These are phyloP conservation scores for Psilocybe tampanensis DNA, from an alignment of 768 basidiomycete species.

Conservation along the genomic window DNA sequence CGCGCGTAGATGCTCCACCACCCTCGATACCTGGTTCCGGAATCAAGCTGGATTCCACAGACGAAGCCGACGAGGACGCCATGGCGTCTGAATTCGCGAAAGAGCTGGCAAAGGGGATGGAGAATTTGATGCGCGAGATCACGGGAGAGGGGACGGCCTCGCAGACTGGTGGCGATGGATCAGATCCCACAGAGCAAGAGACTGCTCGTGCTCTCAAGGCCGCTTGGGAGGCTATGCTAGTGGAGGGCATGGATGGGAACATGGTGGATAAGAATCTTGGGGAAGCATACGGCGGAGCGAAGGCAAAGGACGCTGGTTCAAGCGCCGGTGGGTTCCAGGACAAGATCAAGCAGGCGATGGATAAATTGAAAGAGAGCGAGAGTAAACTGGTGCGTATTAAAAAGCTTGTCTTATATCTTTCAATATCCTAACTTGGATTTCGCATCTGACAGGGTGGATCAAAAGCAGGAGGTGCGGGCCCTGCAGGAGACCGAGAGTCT, in stretches of 20 bases:
- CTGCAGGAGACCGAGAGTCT: conserved; percentile 31
- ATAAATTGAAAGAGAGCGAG: conserved; percentile 73
- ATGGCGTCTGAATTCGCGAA: conserved; percentile 44
- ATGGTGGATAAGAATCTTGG: conserved; percentile 21
- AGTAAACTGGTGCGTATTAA: conserved; percentile 43
- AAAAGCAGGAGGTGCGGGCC: conserved; percentile 17
- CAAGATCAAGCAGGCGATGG: conserved; percentile 71
- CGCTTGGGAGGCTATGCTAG: conserved; percentile 74
- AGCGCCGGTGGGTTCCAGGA: conserved; percentile 55
- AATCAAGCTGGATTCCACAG: conserved; percentile 25
- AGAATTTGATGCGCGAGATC: conserved; percentile 49
- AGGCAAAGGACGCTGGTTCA: conserved; percentile 7
- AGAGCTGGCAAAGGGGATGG: conserved; percentile 53
- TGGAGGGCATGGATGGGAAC: conserved; percentile 58
- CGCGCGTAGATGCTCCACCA: conserved; percentile 46
- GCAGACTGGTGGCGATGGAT: conserved; percentile 25
- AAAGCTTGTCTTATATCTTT: not conserved
- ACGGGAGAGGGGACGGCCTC: conserved; percentile 27
- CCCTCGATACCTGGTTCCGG: conserved; percentile 38
- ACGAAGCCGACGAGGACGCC: conserved; percentile 40
- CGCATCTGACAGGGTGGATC: conserved; percentile 20
- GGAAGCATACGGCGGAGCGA: conserved; percentile 8
- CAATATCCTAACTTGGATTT: too few relatives aligned
- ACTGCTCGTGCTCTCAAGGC: conserved; percentile 48
- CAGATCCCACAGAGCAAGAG: conserved; percentile 28